Percentiles rank a stretch among this genome's conserved stretches.
phyloP scores from a whole-genome alignment of 257 asterid species.

The Rhazya stricta region DNA sequence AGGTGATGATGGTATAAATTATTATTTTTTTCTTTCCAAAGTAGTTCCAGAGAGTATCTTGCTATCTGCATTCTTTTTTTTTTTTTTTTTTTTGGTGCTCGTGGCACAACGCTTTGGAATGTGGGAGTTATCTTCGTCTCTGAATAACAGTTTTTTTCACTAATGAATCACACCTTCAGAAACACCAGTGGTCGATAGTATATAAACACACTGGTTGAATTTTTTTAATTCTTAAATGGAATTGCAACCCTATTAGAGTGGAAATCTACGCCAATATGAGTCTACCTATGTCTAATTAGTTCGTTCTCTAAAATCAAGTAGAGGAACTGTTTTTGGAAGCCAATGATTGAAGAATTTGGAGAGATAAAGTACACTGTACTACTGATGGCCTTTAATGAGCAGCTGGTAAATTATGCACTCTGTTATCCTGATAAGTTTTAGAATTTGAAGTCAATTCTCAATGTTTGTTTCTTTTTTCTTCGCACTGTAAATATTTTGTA shows the following conservation, averaged over 20 bases:
- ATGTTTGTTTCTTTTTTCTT: background rate
- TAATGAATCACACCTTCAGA: background rate
- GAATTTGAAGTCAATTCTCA: background rate
- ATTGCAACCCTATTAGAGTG: too few species aligned
- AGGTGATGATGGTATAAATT: slow-evolving; percentile 49
- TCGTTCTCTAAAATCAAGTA: background rate
- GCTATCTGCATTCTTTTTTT: background rate
- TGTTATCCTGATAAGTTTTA: background rate
- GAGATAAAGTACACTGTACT: too few species aligned
- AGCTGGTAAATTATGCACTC: background rate
- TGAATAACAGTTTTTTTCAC: background rate
- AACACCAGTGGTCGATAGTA: background rate
- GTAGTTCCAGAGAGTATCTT: too few species aligned
- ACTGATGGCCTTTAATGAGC: background rate
- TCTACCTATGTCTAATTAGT: background rate
- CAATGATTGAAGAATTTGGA: background rate
- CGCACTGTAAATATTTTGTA: background rate
- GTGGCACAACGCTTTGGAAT: background rate
- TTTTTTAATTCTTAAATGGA: background rate
- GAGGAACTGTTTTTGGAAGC: background rate
- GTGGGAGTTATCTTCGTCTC: background rate
- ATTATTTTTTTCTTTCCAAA: too few species aligned
- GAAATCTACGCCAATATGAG: background rate
- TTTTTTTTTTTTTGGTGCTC: too few species aligned
- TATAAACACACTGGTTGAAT: background rate